phyloP scores from a whole-genome alignment of 1,284 basidiomycete genomes.

The Cryptococcus hybrid region DNA sequence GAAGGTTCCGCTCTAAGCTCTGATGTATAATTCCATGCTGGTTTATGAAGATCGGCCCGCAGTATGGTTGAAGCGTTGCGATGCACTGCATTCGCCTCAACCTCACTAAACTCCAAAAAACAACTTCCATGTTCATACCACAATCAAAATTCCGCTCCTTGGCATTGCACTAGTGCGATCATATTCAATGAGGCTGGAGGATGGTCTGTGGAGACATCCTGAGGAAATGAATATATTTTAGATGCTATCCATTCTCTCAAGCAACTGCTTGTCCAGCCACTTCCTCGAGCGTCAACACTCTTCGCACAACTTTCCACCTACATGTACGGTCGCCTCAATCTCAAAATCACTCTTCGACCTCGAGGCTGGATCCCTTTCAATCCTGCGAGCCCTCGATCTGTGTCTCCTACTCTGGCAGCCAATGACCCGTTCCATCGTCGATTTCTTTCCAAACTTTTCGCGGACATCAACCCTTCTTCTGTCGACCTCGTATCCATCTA shows the following conservation, averaged over 20 bases:
- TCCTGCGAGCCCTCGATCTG: background rate
- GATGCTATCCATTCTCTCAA: background rate
- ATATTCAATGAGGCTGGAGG: background rate
- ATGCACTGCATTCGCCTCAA: background rate
- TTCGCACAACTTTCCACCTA: background rate
- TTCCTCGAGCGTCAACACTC: background rate
- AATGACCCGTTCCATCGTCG: slow-evolving; percentile 7
- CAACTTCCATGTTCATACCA: background rate
- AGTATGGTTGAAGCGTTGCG: background rate
- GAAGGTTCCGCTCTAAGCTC: no score
- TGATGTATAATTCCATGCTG: no score
- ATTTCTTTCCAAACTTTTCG: slow-evolving; percentile 1
- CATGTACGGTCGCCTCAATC: no score
- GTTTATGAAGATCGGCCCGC: background rate
- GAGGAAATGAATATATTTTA: background rate
- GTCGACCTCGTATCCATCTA: slow-evolving; percentile 55
- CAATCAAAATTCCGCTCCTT: background rate
- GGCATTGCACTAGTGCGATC: background rate
- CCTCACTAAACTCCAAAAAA: no score
- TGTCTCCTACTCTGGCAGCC: slow-evolving; percentile 7
- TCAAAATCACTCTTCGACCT: slow-evolving; percentile 5
- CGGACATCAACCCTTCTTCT: background rate
- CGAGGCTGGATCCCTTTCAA: background rate
- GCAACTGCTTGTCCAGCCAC: background rate
- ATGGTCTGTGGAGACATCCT: background rate